These are phyloP conservation scores for Diplocarpon mali DNA, from an alignment of 2,329 filamentous ascomycete genomes.

Conservation along the genomic window DNA sequence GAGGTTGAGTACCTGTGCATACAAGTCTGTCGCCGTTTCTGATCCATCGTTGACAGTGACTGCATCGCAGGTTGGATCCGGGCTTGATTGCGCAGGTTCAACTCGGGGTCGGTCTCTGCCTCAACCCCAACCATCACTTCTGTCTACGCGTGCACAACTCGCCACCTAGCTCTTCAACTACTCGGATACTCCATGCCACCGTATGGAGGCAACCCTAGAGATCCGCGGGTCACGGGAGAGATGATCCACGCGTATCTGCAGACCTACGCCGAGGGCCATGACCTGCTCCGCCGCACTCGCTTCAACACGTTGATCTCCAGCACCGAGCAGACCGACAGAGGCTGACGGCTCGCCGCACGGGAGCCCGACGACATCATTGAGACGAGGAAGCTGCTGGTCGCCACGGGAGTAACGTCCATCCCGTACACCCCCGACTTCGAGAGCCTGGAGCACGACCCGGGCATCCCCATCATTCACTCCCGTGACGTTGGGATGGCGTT, in stretches of 20 bases:
- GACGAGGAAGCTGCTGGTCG: constrained; percentile 25
- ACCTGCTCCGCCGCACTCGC: not conserved
- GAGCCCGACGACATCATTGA: not conserved
- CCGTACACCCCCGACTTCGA: constrained; percentile 18
- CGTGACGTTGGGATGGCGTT: constrained; percentile 14
- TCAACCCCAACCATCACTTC: too few species aligned
- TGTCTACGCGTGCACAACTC: too few species aligned
- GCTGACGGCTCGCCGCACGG: not conserved
- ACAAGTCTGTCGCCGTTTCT: too few species aligned
- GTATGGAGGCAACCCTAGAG: too few species aligned
- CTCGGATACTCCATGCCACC: too few species aligned
- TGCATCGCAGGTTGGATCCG: too few species aligned
- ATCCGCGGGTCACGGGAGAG: not conserved
- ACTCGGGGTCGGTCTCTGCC: too few species aligned
- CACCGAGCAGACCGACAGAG: not conserved
- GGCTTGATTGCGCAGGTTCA: too few species aligned
- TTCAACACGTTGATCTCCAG: not conserved
- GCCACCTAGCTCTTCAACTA: too few species aligned
- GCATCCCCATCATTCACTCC: constrained; percentile 21
- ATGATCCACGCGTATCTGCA: not conserved
- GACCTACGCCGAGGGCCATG: not conserved
- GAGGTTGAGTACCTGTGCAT: too few species aligned
- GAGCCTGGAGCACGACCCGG: not conserved
- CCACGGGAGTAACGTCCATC: constrained; percentile 26
- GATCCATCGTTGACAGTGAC: too few species aligned